Evolutionary conservation across 441 rosid genomes (phyloP).

Genomic region (Adansonia gregorii): DNA sequence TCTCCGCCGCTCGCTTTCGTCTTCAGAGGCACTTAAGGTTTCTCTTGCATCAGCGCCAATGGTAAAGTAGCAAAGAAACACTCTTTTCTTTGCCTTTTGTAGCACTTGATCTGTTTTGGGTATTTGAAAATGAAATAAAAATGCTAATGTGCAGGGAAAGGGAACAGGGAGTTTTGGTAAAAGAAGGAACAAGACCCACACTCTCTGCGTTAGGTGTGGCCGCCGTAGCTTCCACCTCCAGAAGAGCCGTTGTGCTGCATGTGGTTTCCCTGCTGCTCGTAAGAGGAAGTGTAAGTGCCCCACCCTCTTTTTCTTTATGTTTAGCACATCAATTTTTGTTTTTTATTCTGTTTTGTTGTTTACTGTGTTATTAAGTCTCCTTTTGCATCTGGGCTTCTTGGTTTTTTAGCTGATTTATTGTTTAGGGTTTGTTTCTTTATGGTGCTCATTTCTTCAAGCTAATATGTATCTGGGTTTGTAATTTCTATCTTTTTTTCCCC

Average conservation of each 20-base stretch:
- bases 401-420: background rate
- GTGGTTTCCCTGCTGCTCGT: conserved; percentile 90
- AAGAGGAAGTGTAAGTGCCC: conserved; percentile 64
- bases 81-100: background rate
- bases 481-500: background rate
- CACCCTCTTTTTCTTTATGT: background rate
- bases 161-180: conserved; percentile 97
- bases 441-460: background rate
- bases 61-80: conserved; percentile 27
- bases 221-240: conserved; percentile 95
- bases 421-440: background rate
- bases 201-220: conserved; percentile 91
- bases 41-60: conserved; percentile 37
- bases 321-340: background rate
- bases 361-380: background rate
- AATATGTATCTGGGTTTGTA: background rate
- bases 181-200: conserved; percentile 97
- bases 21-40: conserved; percentile 10
- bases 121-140: conserved; percentile 9
- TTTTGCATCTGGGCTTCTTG: background rate
- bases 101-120: background rate
- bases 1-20: conserved; percentile 21
- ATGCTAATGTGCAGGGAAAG: conserved; percentile 62
- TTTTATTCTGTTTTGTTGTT: background rate
- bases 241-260: conserved; percentile 90